Conservation (phyloP, 2,329 filamentous ascomycete species). For the Biscogniauxia mediterranea region DNA sequence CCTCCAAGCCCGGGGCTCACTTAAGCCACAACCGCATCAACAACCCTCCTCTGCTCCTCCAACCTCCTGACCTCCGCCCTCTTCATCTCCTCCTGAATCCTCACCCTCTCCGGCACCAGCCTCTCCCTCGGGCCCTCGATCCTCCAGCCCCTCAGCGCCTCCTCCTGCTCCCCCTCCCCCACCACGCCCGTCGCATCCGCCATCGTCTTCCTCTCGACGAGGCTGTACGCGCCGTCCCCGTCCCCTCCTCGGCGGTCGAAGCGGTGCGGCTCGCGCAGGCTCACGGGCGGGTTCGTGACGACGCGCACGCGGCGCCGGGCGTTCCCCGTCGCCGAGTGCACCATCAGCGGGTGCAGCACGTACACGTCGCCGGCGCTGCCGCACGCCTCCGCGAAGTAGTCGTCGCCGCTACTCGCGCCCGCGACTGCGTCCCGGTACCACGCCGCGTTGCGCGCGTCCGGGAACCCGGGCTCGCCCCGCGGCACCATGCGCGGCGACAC, state of each 20-base stretch:
- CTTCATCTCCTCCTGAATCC: slow-evolving; percentile 50
- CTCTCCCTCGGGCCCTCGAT: slow-evolving; percentile 47
- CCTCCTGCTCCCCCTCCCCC: slow-evolving; percentile 43
- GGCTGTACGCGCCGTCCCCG: slow-evolving; percentile 46
- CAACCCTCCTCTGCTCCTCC: slow-evolving; percentile 25
- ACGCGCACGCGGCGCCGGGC: slow-evolving; percentile 44
- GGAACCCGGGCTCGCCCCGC: slow-evolving; percentile 27
- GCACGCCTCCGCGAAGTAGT: slow-evolving; percentile 50
- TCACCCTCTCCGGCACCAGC: slow-evolving; percentile 49
- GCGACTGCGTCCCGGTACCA: slow-evolving; percentile 44
- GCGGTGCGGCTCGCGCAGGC: slow-evolving; percentile 48
- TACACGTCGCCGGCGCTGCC: slow-evolving; percentile 57
- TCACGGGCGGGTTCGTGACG: slow-evolving; percentile 58
- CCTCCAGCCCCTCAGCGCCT: slow-evolving; percentile 50
- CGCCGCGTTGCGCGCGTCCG: slow-evolving; percentile 33
- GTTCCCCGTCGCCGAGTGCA: slow-evolving; percentile 55
- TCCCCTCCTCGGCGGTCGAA: slow-evolving; percentile 49
- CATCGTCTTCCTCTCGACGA: slow-evolving; percentile 56
- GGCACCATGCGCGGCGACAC: slow-evolving; percentile 65
- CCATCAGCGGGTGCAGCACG: slow-evolving; percentile 59
- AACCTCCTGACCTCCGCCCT: slow-evolving; percentile 47
- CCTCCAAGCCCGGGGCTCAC: background rate
- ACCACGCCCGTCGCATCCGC: too few relatives aligned
- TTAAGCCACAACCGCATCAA: slow-evolving; percentile 17
- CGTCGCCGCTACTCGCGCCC: slow-evolving; percentile 34